A percentile compares a stretch with the other conserved stretches of the same genome.
phyloP scores from a whole-genome alignment of 306 rosid species.

The Lagenaria siceraria region DNA sequence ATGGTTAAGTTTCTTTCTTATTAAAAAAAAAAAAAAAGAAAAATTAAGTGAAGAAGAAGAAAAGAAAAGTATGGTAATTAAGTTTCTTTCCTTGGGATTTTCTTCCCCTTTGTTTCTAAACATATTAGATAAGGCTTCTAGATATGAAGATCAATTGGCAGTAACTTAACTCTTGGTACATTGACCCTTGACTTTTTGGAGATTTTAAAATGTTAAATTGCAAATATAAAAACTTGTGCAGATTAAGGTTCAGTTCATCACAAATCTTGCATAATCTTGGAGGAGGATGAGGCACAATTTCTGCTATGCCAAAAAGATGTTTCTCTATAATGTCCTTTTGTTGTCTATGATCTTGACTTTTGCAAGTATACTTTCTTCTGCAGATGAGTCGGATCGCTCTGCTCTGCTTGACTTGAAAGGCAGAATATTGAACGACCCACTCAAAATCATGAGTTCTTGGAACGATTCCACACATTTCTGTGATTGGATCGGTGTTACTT shows the following conservation, averaged over 20 bases:
- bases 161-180: too few relatives aligned
- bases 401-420: slow-evolving; percentile 23
- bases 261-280: background rate
- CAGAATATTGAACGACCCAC: slow-evolving; percentile 14
- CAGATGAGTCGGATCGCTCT: slow-evolving; percentile 15
- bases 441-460: slow-evolving; percentile 23
- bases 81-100: too few relatives aligned
- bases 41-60: too few relatives aligned
- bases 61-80: too few relatives aligned
- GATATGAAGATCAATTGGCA: too few relatives aligned
- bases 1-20: too few relatives aligned
- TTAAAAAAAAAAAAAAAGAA: too few relatives aligned
- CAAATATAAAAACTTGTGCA: too few relatives aligned
- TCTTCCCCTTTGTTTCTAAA: too few relatives aligned
- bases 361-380: background rate
- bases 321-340: background rate
- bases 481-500: slow-evolving; percentile 22
- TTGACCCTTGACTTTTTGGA: too few relatives aligned
- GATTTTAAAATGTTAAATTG: too few relatives aligned
- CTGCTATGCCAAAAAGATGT: background rate
- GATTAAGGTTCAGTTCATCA: background rate
- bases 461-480: slow-evolving; percentile 23
- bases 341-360: background rate
- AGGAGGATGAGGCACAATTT: background rate
- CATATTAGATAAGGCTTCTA: too few relatives aligned